Conservation (phyloP, 257 asterid species). For the Apocynum venetum region DNA sequence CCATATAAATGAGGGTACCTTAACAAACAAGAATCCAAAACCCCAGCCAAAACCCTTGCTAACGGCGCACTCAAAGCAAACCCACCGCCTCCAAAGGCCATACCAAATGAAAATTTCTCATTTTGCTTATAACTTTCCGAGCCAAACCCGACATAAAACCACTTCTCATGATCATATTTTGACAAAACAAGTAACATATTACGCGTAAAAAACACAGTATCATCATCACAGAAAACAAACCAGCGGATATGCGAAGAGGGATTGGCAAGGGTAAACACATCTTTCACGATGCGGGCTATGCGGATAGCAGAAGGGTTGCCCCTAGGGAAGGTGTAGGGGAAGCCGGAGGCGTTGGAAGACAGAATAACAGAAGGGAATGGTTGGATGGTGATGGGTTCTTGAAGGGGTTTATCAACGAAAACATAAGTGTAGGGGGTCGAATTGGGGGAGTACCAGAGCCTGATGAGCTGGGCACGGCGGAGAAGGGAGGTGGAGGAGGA, state of each 20-base stretch:
- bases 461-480: constrained; percentile 51
- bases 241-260: constrained; percentile 39
- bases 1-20: constrained; percentile 76
- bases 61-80: constrained; percentile 69
- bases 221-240: constrained; percentile 83
- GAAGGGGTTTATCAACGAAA: constrained; percentile 47
- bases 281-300: constrained; percentile 58
- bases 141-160: constrained; percentile 56
- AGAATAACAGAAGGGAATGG: constrained; percentile 40
- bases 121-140: constrained; percentile 79
- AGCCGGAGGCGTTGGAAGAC: constrained; percentile 40
- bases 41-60: constrained; percentile 58
- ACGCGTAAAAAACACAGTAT: constrained; percentile 52
- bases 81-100: constrained; percentile 94
- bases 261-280: constrained; percentile 38
- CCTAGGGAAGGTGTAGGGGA: constrained; percentile 32
- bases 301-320: constrained; percentile 54
- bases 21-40: constrained; percentile 57
- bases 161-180: constrained; percentile 50
- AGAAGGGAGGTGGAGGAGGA: constrained; percentile 55
- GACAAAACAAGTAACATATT: constrained; percentile 59
- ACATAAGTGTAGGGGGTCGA: constrained; percentile 52
- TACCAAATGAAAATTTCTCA: constrained; percentile 52
- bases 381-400: constrained; percentile 14
- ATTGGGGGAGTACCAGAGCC: constrained; percentile 63